Percentiles rank a stretch among this genome's conserved stretches.
Evolutionary conservation across 2,329 filamentous ascomycete genomes (phyloP).

Genomic region (Cadophora gregata): DNA sequence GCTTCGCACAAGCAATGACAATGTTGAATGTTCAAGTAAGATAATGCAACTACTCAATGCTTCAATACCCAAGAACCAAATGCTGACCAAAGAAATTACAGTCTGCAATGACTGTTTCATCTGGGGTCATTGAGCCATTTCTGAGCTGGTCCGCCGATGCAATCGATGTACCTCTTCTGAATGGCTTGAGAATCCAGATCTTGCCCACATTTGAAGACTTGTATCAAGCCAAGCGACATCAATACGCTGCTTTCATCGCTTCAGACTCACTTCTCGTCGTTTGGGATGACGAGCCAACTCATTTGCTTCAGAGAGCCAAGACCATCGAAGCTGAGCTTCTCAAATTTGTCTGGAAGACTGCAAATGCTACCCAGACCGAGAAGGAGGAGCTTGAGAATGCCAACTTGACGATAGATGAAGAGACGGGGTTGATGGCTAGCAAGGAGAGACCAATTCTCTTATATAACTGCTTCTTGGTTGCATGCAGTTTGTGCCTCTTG

Average conservation of each 20-base stretch:
- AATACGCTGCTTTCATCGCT: slow-evolving; percentile 80
- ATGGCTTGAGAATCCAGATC: slow-evolving; percentile 79
- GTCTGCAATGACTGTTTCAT: slow-evolving; percentile 83
- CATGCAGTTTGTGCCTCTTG: slow-evolving; percentile 69
- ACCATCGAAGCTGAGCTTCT: slow-evolving; percentile 78
- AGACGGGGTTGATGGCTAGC: slow-evolving; percentile 69
- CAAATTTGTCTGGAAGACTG: slow-evolving; percentile 75
- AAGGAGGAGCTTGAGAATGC: slow-evolving; percentile 54
- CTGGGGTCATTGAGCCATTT: slow-evolving; percentile 79
- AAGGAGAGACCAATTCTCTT: slow-evolving; percentile 72
- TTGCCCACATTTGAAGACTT: slow-evolving; percentile 74
- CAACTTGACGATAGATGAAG: slow-evolving; percentile 69
- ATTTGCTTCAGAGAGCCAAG: slow-evolving; percentile 72
- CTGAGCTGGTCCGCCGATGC: slow-evolving; percentile 75
- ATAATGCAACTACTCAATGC: neutral
- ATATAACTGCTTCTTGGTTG: slow-evolving; percentile 72
- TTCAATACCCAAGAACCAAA: neutral
- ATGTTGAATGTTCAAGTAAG: slow-evolving; percentile 27
- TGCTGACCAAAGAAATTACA: slow-evolving; percentile 45
- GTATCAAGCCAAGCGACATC: slow-evolving; percentile 73
- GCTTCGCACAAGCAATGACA: slow-evolving; percentile 23
- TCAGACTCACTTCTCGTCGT: slow-evolving; percentile 74
- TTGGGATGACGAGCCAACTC: slow-evolving; percentile 81
- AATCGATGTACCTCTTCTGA: slow-evolving; percentile 77
- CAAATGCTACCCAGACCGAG: slow-evolving; percentile 49